These are phyloP conservation scores for Backusella australiensis DNA, from an alignment of 192 early-diverging fungal species.

Conservation along the genomic window DNA sequence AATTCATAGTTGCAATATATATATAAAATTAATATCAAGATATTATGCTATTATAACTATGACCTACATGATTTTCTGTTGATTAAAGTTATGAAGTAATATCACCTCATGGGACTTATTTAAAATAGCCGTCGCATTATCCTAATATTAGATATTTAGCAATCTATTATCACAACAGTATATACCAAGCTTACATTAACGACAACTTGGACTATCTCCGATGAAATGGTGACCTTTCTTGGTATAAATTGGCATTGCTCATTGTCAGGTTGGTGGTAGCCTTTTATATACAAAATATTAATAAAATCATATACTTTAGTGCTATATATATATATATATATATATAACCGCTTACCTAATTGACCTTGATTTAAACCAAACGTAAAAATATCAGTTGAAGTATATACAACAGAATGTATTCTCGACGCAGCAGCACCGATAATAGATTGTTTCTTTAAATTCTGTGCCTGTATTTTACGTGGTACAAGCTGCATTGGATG, in stretches of 20 bases:
- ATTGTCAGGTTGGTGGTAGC: slow-evolving; percentile 19
- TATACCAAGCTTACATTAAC: slow-evolving; percentile 44
- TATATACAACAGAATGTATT: slow-evolving; percentile 65
- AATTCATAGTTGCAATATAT: neutral
- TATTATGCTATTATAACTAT: neutral
- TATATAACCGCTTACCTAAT: slow-evolving; percentile 45
- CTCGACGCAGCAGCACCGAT: slow-evolving; percentile 63
- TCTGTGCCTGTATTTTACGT: slow-evolving; percentile 46
- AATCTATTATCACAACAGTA: neutral
- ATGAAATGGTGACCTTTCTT: slow-evolving; percentile 57
- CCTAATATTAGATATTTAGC: slow-evolving; percentile 19
- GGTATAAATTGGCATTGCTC: slow-evolving; percentile 53
- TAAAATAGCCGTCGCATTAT: slow-evolving; percentile 65
- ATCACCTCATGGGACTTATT: slow-evolving; percentile 53
- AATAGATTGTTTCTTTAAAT: slow-evolving; percentile 50
- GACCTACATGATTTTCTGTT: slow-evolving; percentile 42
- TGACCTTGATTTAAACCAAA: slow-evolving; percentile 76
- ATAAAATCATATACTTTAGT: neutral
- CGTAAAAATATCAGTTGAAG: slow-evolving; percentile 55
- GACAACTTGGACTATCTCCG: slow-evolving; percentile 49
- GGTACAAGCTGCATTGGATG: slow-evolving; percentile 46
- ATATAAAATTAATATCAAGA: neutral
- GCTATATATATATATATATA: too few relatives aligned
- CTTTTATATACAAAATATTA: neutral
- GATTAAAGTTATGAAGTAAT: slow-evolving; percentile 52